Evolutionary conservation across 148 eudicot genomes (phyloP).

Genomic region (Rhododendron kiyosumense): DNA sequence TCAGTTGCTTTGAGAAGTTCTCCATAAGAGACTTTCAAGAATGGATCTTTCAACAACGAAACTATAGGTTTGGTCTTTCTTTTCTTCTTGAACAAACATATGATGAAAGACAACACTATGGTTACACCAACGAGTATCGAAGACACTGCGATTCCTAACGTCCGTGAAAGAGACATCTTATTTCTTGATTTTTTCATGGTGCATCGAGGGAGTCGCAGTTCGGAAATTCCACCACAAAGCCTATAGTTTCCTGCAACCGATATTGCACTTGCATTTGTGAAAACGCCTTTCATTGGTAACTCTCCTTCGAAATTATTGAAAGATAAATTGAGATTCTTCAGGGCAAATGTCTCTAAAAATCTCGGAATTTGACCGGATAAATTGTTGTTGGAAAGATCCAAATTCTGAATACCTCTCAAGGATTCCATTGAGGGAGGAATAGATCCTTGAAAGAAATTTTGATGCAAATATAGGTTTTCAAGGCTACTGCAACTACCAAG

Average conservation of each 20-base stretch:
- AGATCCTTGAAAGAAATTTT: constrained; percentile 4
- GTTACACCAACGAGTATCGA: not conserved
- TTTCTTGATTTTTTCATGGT: not conserved
- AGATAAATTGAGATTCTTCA: too few species aligned
- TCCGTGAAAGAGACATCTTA: not conserved
- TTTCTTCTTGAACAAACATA: not conserved
- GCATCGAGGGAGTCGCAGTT: constrained; percentile 6
- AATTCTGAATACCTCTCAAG: not conserved
- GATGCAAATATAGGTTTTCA: not conserved
- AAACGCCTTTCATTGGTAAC: too few species aligned
- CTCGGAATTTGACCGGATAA: constrained; percentile 4
- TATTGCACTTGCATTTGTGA: not conserved
- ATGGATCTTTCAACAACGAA: not conserved
- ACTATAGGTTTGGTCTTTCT: not conserved
- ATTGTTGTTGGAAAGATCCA: constrained; percentile 18
- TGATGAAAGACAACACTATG: not conserved
- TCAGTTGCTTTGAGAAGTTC: not conserved
- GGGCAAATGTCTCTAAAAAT: not conserved
- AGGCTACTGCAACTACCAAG: constrained; percentile 6
- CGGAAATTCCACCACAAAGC: constrained; percentile 13
- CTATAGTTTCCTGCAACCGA: constrained; percentile 5
- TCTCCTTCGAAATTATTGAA: too few species aligned
- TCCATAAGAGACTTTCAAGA: not conserved
- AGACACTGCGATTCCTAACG: not conserved
- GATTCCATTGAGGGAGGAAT: constrained; percentile 3